Base-by-base conservation (phyloP, 352 stramenopile genomes). In the Pythium brassicae region DNA sequence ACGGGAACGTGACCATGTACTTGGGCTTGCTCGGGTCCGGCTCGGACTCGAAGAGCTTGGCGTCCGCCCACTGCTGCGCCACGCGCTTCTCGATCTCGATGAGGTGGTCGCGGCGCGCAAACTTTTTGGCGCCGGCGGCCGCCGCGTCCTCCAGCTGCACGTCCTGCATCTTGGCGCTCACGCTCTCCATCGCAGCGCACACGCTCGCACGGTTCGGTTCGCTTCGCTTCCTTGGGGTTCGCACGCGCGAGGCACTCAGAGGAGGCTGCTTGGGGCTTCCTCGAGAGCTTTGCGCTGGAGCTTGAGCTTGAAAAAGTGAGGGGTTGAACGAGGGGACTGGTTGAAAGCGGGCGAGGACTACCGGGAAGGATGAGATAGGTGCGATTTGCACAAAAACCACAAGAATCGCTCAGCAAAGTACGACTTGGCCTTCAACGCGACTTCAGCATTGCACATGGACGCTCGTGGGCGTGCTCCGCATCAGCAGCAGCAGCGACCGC, bases 1-100 rank as follows among this genome's bases (percentile, higher is more conserved):
- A 99, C 37, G 98, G 98, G 77, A 99, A 99, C 19, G 97, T 99
- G 4, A 98, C 96, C 69, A 99, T 89, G 75, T 99, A 99, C 74
- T 98, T 99, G 32, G 83, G 73, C 66, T 96, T 92, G 57, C 63
- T 78, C 15, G 64, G 53, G 49, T 94, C 78, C 32, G 84, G 81
- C 54, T 84, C 74, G 59, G 76, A 93, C 84, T 97, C 94, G 88
- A 96, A 97, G 37, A 95, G 65, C 70, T 95, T 95, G 53, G 68
- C 75, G 32, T 72, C 84, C 26, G 91, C 86, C 90, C 90, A 97
- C 59, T 96, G 77, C 50, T 83, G 62, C 67, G 98, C 87, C 22
- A 98, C 74, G 43, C 87, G 70, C 45, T 90, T 71, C 80, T 99
- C 96, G 52, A 98, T 96, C 47, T 82, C 78, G 42, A 94, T 87